These are phyloP conservation scores for Thuidium tamariscinum DNA, from an alignment of 225 moss, liverwort and hornwort genomes.

Conservation along the genomic window DNA sequence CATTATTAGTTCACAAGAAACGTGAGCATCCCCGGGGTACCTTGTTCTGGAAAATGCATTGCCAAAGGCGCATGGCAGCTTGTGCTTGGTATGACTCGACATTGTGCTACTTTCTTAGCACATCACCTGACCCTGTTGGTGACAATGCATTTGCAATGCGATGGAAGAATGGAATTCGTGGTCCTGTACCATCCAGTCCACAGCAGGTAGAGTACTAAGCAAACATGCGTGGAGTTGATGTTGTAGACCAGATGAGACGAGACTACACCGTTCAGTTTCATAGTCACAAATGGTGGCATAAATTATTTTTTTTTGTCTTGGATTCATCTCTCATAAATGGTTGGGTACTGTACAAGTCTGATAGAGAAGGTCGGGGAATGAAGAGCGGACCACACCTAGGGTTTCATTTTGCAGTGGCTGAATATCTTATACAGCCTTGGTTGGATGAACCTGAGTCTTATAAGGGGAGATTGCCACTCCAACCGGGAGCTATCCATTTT, in stretches of 20 bases:
- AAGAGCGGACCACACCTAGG: too few relatives aligned
- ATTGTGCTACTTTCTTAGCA: neutral
- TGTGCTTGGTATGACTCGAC: neutral
- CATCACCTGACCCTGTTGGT: neutral
- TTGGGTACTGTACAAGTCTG: neutral
- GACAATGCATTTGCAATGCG: neutral
- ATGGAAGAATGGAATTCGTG: neutral
- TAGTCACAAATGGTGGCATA: neutral
- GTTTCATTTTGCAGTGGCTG: too few relatives aligned
- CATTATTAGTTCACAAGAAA: neutral
- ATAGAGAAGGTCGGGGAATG: neutral
- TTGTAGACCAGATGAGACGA: neutral
- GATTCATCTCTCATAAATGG: neutral
- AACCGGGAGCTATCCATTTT: too few relatives aligned
- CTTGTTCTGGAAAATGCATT: neutral
- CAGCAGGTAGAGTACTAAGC: neutral
- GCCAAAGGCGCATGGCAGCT: neutral
- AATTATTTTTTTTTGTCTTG: neutral
- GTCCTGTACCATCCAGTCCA: fast-evolving
- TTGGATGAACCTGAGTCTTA: too few relatives aligned
- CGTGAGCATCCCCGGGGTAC: neutral
- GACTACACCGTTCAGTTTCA: neutral
- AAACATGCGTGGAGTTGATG: neutral
- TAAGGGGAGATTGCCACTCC: too few relatives aligned
- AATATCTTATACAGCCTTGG: too few relatives aligned